Evolutionary conservation across 73 alveolate species (phyloP), one percentile per base, ranked within the genome.

Genomic region (Paramecium octaurelia): DNA sequence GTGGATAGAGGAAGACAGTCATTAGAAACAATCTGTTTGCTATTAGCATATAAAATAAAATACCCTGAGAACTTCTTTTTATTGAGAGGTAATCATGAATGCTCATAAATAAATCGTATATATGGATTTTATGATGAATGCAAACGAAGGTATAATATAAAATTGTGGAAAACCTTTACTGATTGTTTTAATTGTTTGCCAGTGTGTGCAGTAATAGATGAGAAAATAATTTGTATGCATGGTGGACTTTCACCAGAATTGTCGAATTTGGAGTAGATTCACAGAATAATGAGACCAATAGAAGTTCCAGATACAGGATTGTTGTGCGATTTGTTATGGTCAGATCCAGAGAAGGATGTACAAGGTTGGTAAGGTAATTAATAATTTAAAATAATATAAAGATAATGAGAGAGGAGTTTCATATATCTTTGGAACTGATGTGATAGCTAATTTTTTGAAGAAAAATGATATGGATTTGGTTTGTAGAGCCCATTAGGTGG

Each of bases 241-340:
- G 99, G 99, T 16, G 99, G 99, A n/a, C 94, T 98, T 27, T 96
- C 99, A 35, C 99, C 99, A 16, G 98, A 95, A 76, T 93, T 97
- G 68, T 83, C 88, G 73, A 68, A 85, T 86, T 76, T 97, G 40
- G 98, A 95, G 14, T 88, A 97, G 73, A 68, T 97, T 24, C 93
- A 93, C 46, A 70, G 94, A 70, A 91, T 97, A 43, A 91, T 69
- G 92, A 95, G 99, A 87, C 99, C 99, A 0, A 93, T 95, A 23
- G 98, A 97, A 69, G 97, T 97, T 5, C 98, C 98, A n/a, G 99
- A 97, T 38, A 94, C 98, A 21, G 98, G 99, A 18, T 69, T 96
- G 43, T 86, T 96, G 23, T 96, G 99, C 58, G 99, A 96, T 88
- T 93, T 96, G 59, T 89, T 89, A 18, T 95, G 99, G 99, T 83